phyloP scores from a whole-genome alignment of 177 flowering plant species.

The Vitis hybrid region DNA sequence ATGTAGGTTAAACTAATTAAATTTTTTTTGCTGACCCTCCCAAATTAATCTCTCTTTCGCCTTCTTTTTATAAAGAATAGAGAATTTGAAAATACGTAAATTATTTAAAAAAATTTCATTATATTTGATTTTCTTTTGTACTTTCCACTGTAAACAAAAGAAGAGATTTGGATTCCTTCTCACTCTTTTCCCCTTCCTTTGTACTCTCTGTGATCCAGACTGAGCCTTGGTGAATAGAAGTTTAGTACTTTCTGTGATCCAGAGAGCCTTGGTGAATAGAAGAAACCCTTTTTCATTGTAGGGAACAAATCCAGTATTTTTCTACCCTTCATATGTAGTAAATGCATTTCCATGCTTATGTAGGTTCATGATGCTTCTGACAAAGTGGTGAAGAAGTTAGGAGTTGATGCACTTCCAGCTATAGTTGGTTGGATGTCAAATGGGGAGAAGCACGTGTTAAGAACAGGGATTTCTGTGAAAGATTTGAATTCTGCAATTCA shows the following conservation, averaged over 20 bases:
- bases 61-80: too few relatives aligned
- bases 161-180: too few relatives aligned
- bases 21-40: neutral
- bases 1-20: neutral
- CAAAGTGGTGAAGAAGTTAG: slow-evolving; percentile 52
- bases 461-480: slow-evolving; percentile 71
- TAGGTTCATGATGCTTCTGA: slow-evolving; percentile 74
- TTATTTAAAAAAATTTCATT: too few relatives aligned
- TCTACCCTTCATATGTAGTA: neutral
- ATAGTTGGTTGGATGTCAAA: slow-evolving; percentile 84
- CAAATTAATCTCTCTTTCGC: too few relatives aligned
- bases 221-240: neutral
- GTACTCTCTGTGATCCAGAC: too few relatives aligned
- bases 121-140: too few relatives aligned
- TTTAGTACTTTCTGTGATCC: too few relatives aligned
- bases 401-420: slow-evolving; percentile 80
- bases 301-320: neutral
- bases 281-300: neutral
- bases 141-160: too few relatives aligned
- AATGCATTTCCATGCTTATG: slow-evolving; percentile 7
- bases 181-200: too few relatives aligned
- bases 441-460: slow-evolving; percentile 72
- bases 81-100: too few relatives aligned
- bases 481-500: slow-evolving; percentile 72
- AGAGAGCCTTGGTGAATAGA: neutral